A percentile compares a stretch with the other conserved stretches of the same genome.
Conservation (phyloP, 2,329 filamentous ascomycete genomes). For the Fusarium nodosum region DNA sequence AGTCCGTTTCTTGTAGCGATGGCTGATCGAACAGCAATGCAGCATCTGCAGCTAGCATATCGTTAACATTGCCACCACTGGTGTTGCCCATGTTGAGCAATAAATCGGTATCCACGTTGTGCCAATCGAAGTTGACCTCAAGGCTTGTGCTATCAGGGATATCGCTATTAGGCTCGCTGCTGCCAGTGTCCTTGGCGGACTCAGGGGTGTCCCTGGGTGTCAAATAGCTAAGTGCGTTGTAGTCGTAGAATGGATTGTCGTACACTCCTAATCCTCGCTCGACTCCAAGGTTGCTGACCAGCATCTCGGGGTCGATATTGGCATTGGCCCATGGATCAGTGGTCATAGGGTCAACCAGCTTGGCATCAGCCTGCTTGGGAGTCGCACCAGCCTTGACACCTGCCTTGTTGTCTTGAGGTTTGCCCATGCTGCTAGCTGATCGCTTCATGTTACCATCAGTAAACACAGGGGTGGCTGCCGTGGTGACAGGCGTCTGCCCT, state of each 20-base stretch:
- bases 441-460: slow-evolving; percentile 65
- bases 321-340: slow-evolving; percentile 57
- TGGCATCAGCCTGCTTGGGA: slow-evolving; percentile 51
- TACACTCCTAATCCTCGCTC: slow-evolving; percentile 51
- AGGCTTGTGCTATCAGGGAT: slow-evolving; percentile 68
- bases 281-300: slow-evolving; percentile 54
- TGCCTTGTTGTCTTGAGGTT: slow-evolving; percentile 54
- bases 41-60: slow-evolving; percentile 44
- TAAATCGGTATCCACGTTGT: slow-evolving; percentile 60
- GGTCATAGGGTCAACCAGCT: slow-evolving; percentile 42
- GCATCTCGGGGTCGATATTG: slow-evolving; percentile 65
- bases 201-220: slow-evolving; percentile 75
- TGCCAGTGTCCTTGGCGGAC: slow-evolving; percentile 71
- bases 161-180: slow-evolving; percentile 73
- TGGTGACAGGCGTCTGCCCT: slow-evolving; percentile 61
- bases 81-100: slow-evolving; percentile 59
- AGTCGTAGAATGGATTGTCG: slow-evolving; percentile 56
- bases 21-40: slow-evolving; percentile 48
- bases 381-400: slow-evolving; percentile 50
- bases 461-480: slow-evolving; percentile 64
- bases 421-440: slow-evolving; percentile 62
- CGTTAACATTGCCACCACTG: slow-evolving; percentile 12
- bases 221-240: slow-evolving; percentile 67
- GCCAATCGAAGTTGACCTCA: slow-evolving; percentile 68
- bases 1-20: slow-evolving; percentile 52